Base-by-base conservation (phyloP, 176 grass and related monocot species). In the Otatea glauca region DNA sequence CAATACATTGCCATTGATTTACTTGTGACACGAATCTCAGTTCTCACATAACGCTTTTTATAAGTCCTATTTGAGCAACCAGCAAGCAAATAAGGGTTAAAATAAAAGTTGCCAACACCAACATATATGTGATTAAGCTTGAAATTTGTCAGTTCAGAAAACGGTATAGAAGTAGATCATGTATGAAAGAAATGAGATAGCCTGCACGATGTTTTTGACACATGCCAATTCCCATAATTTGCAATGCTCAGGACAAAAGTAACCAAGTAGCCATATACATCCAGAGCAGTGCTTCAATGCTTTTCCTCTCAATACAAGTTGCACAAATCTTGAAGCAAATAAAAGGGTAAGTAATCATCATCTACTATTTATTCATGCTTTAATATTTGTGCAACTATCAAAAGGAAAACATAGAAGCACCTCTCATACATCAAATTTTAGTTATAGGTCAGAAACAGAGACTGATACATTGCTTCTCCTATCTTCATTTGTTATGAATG, bases 1-100 rank as follows among this genome's bases (percentile, higher is more conserved):
- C 50, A 86, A 78, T 81, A 83, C 21, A 86, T 67, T 60, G 48
- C 10, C 43, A 62, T 7, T 62, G 54, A 47, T 62, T 75, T 42
- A 62, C n/a, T 65, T 65, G 47, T 29, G 23, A 77, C 66, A 25
- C 42, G 69, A 80, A 72, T 54, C 78, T 77, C 58, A 73, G 14
- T 25, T 21, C 72, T 77, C 58, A 73, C 13, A 20, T 21, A 41
- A 62, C 37, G 29, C 11, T 78, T 69, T 9, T 4, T 20, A 58
- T 44, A 39, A 29, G 17, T 60, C 10, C 53, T 82, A 47, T 82
- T 34, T 47, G 56, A 66, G 53, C 42, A 82, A 72, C 39, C 6
- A 72, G 23, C 7, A 34, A 56, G 51, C 21, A 76, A 51, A 51
- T 42, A 84, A 76, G 27, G 13, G 20, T 24, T 81, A 75, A 87